Base-by-base conservation (phyloP, 768 basidiomycete genomes). In the Amylocystis lapponica region DNA sequence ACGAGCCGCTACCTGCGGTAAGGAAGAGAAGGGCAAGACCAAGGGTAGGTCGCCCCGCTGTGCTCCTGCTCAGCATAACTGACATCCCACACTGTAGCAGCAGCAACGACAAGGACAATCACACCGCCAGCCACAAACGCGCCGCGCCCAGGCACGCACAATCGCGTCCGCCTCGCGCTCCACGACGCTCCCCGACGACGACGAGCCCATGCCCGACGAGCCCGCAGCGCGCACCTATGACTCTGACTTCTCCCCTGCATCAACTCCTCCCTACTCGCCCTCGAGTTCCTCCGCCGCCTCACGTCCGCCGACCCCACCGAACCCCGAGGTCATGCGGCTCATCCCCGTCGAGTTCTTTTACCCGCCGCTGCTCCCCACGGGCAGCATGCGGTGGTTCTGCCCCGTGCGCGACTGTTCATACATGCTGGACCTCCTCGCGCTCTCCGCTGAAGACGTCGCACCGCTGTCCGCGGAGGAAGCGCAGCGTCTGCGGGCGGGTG, bases 171-270 rank as follows among this genome's bases (percentile, higher is more conserved):
- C 27, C 9, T 19, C n/a, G 39, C 30, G 20, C 13, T 21, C 36
- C 21, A 40, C 43, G 21, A 25, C 30, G 27, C 36, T 29, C 23
- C 38, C n/a, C 34, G 29, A 36, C 41, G 35, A 45, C 41, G 36
- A 43, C 23, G 47, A 34, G 25, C 31, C 38, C 6, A 31, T 32
- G 38, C 36, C 38, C 20, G 25, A 8, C 36, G 32, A 27, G 13
- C 2, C 32, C 12, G 47, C 25, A 7, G 36, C 36, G 1, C 47
- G 50, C 26, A 35, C 36, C 7, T 81, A 81, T 48, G 77, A 75
- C 53, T 67, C 75, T 0, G 80, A 83, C 52, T 82, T 81, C 54
- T 75, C 74, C 10, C 70, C 72, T n/a, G 53, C 58, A 6, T 78
- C 78, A 4, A 70, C 73, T 17, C 62, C 61, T 11, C 63, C 69